phyloP scores from a whole-genome alignment of 768 basidiomycete genomes.

The Tulasnella sp. region DNA sequence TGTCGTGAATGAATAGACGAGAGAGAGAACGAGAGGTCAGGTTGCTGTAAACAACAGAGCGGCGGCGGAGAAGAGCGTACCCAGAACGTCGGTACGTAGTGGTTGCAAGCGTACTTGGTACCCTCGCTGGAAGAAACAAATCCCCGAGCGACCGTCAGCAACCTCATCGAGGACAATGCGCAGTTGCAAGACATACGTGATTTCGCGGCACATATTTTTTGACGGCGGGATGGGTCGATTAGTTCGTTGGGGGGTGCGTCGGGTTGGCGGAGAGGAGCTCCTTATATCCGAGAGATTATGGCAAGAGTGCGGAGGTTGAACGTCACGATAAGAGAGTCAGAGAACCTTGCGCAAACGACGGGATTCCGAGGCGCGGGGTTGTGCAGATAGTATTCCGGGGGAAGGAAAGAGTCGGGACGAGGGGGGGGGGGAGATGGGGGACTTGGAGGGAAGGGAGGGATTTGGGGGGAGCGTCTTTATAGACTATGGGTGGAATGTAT shows the following conservation, averaged over 20 bases:
- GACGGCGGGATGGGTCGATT: neutral
- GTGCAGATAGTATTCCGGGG: neutral
- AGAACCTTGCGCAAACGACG: neutral
- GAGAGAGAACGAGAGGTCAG: slow-evolving; percentile 12
- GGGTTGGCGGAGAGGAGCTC: neutral
- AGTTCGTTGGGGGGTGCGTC: neutral
- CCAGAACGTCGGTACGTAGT: slow-evolving; percentile 34
- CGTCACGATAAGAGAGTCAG: slow-evolving; percentile 4
- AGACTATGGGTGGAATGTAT: neutral
- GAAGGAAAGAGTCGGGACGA: slow-evolving; percentile 15
- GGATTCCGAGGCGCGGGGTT: neutral
- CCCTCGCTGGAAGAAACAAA: slow-evolving; percentile 24
- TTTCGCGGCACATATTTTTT: slow-evolving; percentile 32
- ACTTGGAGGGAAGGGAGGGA: neutral
- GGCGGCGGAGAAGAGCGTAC: neutral
- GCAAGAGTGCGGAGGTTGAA: neutral
- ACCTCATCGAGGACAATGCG: neutral
- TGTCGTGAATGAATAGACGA: too few relatives aligned
- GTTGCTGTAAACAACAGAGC: neutral
- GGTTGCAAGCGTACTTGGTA: slow-evolving; percentile 29
- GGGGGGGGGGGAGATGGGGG: slow-evolving; percentile 4
- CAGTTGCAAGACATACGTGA: slow-evolving; percentile 26
- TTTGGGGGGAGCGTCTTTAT: neutral
- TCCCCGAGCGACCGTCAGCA: neutral
- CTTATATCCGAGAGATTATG: slow-evolving; percentile 11